These are phyloP conservation scores for Arthrobotrys sinensis DNA, from an alignment of 2,329 filamentous ascomycete genomes.

Conservation along the genomic window DNA sequence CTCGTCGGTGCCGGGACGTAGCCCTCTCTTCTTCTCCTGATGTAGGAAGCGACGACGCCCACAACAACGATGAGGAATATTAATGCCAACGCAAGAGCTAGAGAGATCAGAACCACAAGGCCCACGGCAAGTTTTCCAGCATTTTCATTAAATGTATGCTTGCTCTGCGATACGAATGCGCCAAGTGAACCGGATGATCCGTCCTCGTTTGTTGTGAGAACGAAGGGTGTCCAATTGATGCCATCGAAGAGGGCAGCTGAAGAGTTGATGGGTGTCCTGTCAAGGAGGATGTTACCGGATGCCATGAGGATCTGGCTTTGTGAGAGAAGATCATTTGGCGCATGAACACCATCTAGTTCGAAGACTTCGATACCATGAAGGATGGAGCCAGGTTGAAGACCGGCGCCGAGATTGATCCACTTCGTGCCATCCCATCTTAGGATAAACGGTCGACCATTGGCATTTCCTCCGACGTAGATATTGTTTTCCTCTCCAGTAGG, in stretches of 20 bases:
- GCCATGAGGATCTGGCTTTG: slow-evolving; percentile 81
- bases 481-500: slow-evolving; percentile 80
- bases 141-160: slow-evolving; percentile 78
- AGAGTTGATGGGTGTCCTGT: slow-evolving; percentile 80
- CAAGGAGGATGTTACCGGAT: slow-evolving; percentile 84
- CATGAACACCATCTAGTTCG: slow-evolving; percentile 78
- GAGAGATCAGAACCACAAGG: slow-evolving; percentile 83
- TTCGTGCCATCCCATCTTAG: slow-evolving; percentile 82
- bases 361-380: slow-evolving; percentile 89
- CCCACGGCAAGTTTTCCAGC: slow-evolving; percentile 78
- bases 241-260: slow-evolving; percentile 93
- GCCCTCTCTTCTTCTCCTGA: slow-evolving; percentile 82
- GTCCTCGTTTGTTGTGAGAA: slow-evolving; percentile 79
- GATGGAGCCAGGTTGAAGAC: slow-evolving; percentile 70
- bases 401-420: slow-evolving; percentile 78
- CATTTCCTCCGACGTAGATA: slow-evolving; percentile 85
- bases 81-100: slow-evolving; percentile 82
- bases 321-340: slow-evolving; percentile 75
- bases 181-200: slow-evolving; percentile 81
- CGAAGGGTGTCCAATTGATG: slow-evolving; percentile 81
- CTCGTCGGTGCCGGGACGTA: slow-evolving; percentile 82
- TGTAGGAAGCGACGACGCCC: slow-evolving; percentile 81
- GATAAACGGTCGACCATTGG: slow-evolving; percentile 80
- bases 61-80: slow-evolving; percentile 83
- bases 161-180: slow-evolving; percentile 85